These are phyloP conservation scores for Mycena polygramma DNA, from an alignment of 768 basidiomycete genomes.

Conservation along the genomic window DNA sequence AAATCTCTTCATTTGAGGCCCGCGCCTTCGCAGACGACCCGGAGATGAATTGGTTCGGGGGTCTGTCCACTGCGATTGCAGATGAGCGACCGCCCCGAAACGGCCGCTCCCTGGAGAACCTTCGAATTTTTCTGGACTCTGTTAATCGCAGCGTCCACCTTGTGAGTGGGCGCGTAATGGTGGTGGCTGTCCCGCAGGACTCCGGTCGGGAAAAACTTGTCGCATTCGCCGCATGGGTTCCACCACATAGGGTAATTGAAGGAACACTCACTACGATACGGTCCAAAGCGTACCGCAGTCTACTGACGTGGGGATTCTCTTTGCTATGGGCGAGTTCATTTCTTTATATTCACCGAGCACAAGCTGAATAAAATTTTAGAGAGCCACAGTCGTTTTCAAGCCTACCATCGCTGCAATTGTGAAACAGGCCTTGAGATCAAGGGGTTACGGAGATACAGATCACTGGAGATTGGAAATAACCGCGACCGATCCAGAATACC, in stretches of 20 bases:
- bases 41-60: too few relatives aligned
- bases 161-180: slow-evolving; percentile 23
- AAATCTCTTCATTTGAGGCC: too few relatives aligned
- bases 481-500: slow-evolving; percentile 30
- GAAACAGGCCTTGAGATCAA: slow-evolving; percentile 17
- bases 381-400: slow-evolving; percentile 21
- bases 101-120: slow-evolving; percentile 12
- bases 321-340: slow-evolving; percentile 4
- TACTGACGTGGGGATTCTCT: slow-evolving; percentile 12
- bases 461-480: slow-evolving; percentile 31
- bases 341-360: too few relatives aligned
- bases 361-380: neutral
- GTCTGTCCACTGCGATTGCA: too few relatives aligned
- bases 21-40: too few relatives aligned
- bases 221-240: slow-evolving; percentile 28
- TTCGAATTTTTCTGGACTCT: slow-evolving; percentile 21
- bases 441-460: slow-evolving; percentile 8
- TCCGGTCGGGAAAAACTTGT: slow-evolving; percentile 14
- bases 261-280: slow-evolving; percentile 17
- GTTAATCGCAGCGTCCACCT: slow-evolving; percentile 17
- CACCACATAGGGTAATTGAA: slow-evolving; percentile 24
- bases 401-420: slow-evolving; percentile 10
- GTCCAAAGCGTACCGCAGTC: slow-evolving; percentile 8
- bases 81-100: too few relatives aligned
- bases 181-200: slow-evolving; percentile 13